phyloP scores from a whole-genome alignment of 2,329 filamentous ascomycete species.

The Rutstroemia sp. region DNA sequence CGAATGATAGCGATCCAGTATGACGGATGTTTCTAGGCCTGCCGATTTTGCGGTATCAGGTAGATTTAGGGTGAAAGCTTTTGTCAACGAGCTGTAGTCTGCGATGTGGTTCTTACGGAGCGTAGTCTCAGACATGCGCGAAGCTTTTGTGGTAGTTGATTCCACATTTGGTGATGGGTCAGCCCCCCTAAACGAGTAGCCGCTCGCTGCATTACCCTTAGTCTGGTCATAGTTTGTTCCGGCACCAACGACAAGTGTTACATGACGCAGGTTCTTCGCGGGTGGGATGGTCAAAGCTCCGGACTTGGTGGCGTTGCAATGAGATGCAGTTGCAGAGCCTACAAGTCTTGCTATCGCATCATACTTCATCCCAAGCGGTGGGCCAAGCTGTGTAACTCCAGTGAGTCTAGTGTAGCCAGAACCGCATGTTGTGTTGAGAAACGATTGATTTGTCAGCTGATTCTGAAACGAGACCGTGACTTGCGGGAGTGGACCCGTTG shows the following conservation, averaged over 20 bases:
- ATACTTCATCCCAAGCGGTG: conserved; percentile 38
- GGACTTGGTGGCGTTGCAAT: conserved; percentile 10
- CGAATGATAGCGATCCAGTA: conserved; percentile 30
- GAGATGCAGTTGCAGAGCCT: conserved; percentile 14
- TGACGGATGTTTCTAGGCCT: conserved; percentile 32
- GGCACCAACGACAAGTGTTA: conserved; percentile 37
- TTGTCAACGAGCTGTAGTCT: conserved; percentile 36
- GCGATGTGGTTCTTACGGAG: conserved; percentile 32
- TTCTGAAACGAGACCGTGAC: conserved; percentile 39
- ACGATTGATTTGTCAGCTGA: conserved; percentile 24
- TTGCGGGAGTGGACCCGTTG: conserved; percentile 30
- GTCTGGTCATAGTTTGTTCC: conserved; percentile 43
- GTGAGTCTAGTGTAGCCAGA: conserved; percentile 25
- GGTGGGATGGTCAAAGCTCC: conserved; percentile 29
- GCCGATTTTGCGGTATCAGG: conserved; percentile 38
- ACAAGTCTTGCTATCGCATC: conserved; percentile 32
- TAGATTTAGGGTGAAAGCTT: conserved; percentile 36
- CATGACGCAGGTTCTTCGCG: conserved; percentile 15
- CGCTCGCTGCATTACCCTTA: conserved; percentile 36
- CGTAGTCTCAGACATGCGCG: conserved; percentile 26
- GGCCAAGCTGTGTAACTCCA: conserved; percentile 34
- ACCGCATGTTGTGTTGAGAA: conserved; percentile 30
- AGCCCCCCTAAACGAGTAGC: conserved; percentile 41
- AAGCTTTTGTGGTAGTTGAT: conserved; percentile 28
- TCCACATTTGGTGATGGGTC: conserved; percentile 37